These are phyloP conservation scores for Penicillium odoratum DNA, from an alignment of 495 filamentous ascomycete species.

Conservation along the genomic window DNA sequence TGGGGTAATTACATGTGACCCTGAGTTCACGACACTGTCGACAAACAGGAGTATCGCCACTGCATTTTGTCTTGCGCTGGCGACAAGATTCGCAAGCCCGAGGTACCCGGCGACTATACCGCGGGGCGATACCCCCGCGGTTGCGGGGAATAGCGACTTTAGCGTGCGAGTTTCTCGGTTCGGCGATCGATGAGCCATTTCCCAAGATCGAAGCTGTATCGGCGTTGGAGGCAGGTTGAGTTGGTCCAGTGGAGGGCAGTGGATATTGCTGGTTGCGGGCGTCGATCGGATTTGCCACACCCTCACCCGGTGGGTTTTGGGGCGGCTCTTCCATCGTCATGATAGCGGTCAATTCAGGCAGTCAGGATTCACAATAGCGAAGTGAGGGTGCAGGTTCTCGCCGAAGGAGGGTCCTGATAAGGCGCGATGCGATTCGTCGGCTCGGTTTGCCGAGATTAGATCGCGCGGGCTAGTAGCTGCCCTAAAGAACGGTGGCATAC, in stretches of 20 bases:
- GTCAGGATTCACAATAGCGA: neutral
- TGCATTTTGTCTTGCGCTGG: conserved; percentile 66
- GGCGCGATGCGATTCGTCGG: conserved; percentile 12
- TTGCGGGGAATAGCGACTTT: conserved; percentile 53
- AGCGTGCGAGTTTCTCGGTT: conserved; percentile 23
- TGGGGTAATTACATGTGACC: conserved; percentile 51
- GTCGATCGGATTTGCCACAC: neutral
- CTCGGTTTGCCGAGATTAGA: neutral
- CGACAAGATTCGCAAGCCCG: conserved; percentile 73
- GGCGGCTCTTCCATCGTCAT: conserved; percentile 23
- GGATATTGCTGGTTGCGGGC: neutral
- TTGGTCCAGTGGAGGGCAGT: neutral
- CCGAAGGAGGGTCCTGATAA: neutral
- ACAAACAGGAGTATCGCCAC: conserved; percentile 58
- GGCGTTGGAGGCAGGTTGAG: conserved; percentile 13
- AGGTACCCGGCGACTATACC: conserved; percentile 46
- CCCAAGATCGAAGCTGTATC: conserved; percentile 8
- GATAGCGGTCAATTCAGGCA: conserved; percentile 5
- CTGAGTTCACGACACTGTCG: conserved; percentile 57
- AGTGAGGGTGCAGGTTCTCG: neutral
- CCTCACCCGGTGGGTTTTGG: conserved; percentile 4
- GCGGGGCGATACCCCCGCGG: conserved; percentile 29
- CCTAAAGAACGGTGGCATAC: neutral
- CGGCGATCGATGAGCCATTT: neutral
- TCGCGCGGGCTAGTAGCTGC: neutral